Evolutionary conservation across 2,329 filamentous ascomycete genomes (phyloP), one percentile per base, ranked within the genome.

Genomic region (Trichoderma citrinoviride): DNA sequence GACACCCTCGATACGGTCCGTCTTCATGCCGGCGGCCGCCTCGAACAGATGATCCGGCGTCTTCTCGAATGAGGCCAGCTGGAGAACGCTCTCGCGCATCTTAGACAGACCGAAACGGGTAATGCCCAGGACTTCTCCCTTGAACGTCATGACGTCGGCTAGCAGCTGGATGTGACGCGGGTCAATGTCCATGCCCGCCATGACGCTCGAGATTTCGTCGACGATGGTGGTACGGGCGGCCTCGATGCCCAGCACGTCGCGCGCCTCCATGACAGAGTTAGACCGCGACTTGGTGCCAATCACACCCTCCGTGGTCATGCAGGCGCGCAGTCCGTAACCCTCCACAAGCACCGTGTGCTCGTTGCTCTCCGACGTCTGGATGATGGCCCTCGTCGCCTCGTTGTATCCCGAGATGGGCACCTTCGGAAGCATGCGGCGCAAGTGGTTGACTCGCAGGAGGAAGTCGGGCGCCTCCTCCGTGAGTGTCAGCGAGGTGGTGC

Each of bases 141-240:
- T 98, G 84, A 94, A 98, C 0, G 95, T 98, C 95, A 99, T 99
- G 61, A 97, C 93, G 73, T 99, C 95, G 12, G 95, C 94, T 1
- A 99, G 86, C 19, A 99, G 85, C 76, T 97, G 90, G 93, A 99
- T 98, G 80, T 99, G 95, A 64, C 95, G 91, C 50, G 93, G 94
- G 78, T 99, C 95, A 72, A 99, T 98, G 77, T 87, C 88, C 93
- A 99, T 97, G 75, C 90, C 88, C 41, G 87, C 87, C 93, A 98
- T 99, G 74, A 98, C 95, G 60, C 85, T 83, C 61, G 84, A 85
- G 72, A 99, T 98, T 80, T 99, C 95, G 52, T 85, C 82, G 56
- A 95, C 91, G 73, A 99, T 98, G 7, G 93, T 96, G 3, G 85
- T 86, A 66, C 94, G 88, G 3, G 95, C 95, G 0, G 95, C 95